Base-by-base conservation (phyloP, 129 eudicot genomes). In the Escallonia herrerae region DNA sequence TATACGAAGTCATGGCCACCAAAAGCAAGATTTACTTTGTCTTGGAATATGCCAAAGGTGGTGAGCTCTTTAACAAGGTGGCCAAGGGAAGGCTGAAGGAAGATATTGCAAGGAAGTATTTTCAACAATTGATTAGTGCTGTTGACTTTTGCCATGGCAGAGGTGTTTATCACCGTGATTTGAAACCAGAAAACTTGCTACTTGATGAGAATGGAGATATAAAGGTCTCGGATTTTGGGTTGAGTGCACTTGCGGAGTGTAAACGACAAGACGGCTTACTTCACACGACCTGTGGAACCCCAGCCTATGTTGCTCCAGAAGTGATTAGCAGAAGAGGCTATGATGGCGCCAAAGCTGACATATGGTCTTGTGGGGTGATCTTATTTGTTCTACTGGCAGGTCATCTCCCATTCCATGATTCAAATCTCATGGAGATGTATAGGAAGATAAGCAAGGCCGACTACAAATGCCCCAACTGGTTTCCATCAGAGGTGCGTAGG, bases 291-390 rank as follows among this genome's bases (percentile, higher is more conserved):
- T 88, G 96, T 57, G 96, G 96, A n/a, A 88, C 96, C 60, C 96
- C 93, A 0, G 91, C 96, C 12, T 88, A 88, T 14, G 89, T 88
- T 10, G 96, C 93, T 8, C 96, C 91, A 10, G 89, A 88, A 66
- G 91, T 88, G 51, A 80, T 88, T 12, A 72, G 82, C 53, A 63
- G 89, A 71, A 82, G 72, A 72, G 96, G 96, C 2, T 88, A 88
- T 58, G 93, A 88, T 65, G 96, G 93, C 57, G 91, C 79, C 40
- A 88, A 88, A 82, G 75, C 89, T 44, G 96, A 88, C 69, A 80
- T 84, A 7, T 88, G 96, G 96, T 88, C 96, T 56, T 84, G 93
- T 73, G 96, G 96, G 46, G 96, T 88, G 62, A 80, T 88, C 65
- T 64, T 88, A 13, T 88, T 64, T 60, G 96, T 82, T 53, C 62